These are phyloP conservation scores for Phaeosphaeriaceae sp. DNA, from an alignment of 2,329 filamentous ascomycete species.

Conservation along the genomic window DNA sequence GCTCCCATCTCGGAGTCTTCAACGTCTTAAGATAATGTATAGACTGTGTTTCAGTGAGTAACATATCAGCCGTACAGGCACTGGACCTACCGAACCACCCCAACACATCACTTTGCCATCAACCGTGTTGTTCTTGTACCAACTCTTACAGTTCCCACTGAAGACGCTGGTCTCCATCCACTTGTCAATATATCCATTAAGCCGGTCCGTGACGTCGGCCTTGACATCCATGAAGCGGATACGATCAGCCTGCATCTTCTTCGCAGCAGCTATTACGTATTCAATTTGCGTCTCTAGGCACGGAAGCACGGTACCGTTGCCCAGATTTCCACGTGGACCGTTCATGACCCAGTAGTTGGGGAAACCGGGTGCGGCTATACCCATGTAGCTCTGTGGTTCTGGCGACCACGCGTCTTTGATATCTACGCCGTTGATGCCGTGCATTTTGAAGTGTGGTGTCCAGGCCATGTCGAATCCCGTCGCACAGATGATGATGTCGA, in stretches of 20 bases:
- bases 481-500: slow-evolving; percentile 65
- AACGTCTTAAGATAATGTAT: slow-evolving; percentile 11
- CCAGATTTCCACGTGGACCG: slow-evolving; percentile 7
- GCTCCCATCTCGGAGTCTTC: slow-evolving; percentile 5
- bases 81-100: slow-evolving; percentile 7
- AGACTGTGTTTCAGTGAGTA: background rate
- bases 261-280: slow-evolving; percentile 5
- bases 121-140: slow-evolving; percentile 14
- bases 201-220: background rate
- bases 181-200: slow-evolving; percentile 11
- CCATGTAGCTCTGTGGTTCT: slow-evolving; percentile 28
- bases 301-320: slow-evolving; percentile 8
- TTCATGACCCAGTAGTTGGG: slow-evolving; percentile 32
- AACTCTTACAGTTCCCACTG: slow-evolving; percentile 6
- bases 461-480: slow-evolving; percentile 52
- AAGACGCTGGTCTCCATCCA: slow-evolving; percentile 6
- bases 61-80: background rate
- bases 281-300: slow-evolving; percentile 8
- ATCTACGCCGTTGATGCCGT: slow-evolving; percentile 44
- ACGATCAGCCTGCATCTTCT: slow-evolving; percentile 10
- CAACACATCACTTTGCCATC: slow-evolving; percentile 11
- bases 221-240: slow-evolving; percentile 8
- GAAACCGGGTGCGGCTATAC: slow-evolving; percentile 29
- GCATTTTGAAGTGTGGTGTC: slow-evolving; percentile 42
- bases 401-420: slow-evolving; percentile 29